Conservation (phyloP, 2,329 filamentous ascomycete species). For the Emergomyces pasteurianus region DNA sequence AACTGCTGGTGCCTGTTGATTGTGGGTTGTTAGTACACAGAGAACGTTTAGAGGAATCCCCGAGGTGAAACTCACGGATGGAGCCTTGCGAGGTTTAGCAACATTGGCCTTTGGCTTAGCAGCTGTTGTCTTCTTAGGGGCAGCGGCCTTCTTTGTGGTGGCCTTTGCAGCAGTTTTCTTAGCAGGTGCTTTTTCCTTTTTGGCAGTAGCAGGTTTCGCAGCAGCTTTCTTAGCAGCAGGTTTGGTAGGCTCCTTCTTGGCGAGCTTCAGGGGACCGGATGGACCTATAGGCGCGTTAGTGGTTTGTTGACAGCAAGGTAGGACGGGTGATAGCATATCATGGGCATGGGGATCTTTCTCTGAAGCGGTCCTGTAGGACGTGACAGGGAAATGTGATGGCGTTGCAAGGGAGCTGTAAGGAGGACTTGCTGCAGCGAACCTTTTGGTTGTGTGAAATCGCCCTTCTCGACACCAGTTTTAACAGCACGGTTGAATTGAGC, state of each 20-base stretch:
- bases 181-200: conserved; percentile 18
- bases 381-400: not conserved
- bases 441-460: conserved; percentile 81
- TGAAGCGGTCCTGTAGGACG: not conserved
- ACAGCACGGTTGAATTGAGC: conserved; percentile 78
- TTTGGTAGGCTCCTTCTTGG: conserved; percentile 55
- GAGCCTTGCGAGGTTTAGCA: conserved; percentile 43
- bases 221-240: conserved; percentile 16
- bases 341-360: not conserved
- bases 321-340: conserved; percentile 3
- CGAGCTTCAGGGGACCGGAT: conserved; percentile 85
- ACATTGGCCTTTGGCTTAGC: conserved; percentile 43
- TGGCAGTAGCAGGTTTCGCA: conserved; percentile 21
- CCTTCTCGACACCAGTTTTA: conserved; percentile 71
- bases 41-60: not conserved
- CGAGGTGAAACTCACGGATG: conserved; percentile 22
- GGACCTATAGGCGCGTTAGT: conserved; percentile 45
- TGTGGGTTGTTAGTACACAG: not conserved
- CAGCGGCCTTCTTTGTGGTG: conserved; percentile 32
- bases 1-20: conserved; percentile 48
- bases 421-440: conserved; percentile 44
- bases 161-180: conserved; percentile 18
- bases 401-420: not conserved
- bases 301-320: not conserved
- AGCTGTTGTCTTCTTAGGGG: conserved; percentile 41